Base-by-base conservation (phyloP, 108 stramenopile genomes). In the Seminavis robusta region DNA sequence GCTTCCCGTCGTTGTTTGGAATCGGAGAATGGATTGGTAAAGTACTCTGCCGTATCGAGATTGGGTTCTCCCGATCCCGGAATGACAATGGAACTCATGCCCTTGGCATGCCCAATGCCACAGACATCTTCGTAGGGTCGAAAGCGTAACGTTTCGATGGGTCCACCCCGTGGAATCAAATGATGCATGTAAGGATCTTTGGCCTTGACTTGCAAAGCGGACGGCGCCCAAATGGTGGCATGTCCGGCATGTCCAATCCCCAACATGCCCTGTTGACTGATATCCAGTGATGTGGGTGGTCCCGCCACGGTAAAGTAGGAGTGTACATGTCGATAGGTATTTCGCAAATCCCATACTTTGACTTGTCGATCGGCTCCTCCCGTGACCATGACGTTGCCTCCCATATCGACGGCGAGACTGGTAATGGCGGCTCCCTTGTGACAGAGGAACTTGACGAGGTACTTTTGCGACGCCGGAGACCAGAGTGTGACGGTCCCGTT, bases 81-180 rank as follows among this genome's bases (percentile, higher is more conserved):
- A 41, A 97, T 86, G 20, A 98, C 92, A 57, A 98, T 90, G 8
- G 93, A 89, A 30, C 74, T 74, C 19, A 95, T 63, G 36, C 98
- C 99, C 28, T 75, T 73, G 0, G 74, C 48, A 62, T 98, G 97
- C n/a, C 98, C 97, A 36, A 98, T 62, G 9, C 90, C 91, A 47
- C 95, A 85, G 15, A 94, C 96, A 86, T 99, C 99, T 77, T 99
- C 97, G 56, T 84, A 96, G 0, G 99, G 99, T 21, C 99, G 81
- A 68, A 97, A 99, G 20, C 91, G 74, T 3, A 94, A 45, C 0
- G 80, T 79, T 49, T 89, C 79, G 27, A 92, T 57, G 15, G 82
- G 74, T 5, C 74, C 71, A 34, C 64, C 69, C 3, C 82, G 79
- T 3, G 77, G 74, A 39, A 95, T 39, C 2, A 56, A 37, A 66